These are phyloP conservation scores for Hordeum marinum DNA, from an alignment of 176 grass and related monocot species.

Conservation along the genomic window DNA sequence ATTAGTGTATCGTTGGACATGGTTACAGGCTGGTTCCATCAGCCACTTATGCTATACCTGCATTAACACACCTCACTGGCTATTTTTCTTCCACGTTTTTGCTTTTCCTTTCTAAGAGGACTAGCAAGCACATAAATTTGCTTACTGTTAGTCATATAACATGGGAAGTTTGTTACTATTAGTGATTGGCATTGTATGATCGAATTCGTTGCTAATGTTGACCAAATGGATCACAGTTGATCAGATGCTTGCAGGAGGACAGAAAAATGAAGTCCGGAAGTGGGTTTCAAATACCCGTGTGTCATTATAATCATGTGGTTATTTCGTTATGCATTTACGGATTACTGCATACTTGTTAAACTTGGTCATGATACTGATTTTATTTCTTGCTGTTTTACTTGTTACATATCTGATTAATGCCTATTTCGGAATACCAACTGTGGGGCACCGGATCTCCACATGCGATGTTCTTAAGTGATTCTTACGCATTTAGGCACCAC, in stretches of 20 bases:
- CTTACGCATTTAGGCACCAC: conserved; percentile 1
- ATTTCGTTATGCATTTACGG: neutral
- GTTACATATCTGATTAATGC: neutral
- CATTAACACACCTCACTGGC: neutral
- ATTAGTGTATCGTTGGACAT: neutral
- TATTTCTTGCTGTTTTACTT: neutral
- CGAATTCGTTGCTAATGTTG: neutral
- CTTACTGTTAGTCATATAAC: neutral
- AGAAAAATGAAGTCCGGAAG: neutral
- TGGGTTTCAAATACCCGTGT: neutral
- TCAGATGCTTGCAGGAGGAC: neutral
- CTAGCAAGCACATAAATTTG: neutral
- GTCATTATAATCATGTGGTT: neutral
- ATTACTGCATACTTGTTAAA: neutral
- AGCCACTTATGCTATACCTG: neutral
- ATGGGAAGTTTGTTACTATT: conserved; percentile 12
- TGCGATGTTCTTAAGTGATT: neutral
- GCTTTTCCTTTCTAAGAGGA: conserved; percentile 1
- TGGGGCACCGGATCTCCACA: neutral
- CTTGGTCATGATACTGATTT: neutral
- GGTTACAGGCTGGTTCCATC: neutral
- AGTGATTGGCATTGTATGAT: neutral
- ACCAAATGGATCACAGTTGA: neutral
- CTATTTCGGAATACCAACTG: neutral
- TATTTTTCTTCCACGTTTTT: neutral